Conservation (phyloP, 345 rosid species). For the Sisymbrium irio region DNA sequence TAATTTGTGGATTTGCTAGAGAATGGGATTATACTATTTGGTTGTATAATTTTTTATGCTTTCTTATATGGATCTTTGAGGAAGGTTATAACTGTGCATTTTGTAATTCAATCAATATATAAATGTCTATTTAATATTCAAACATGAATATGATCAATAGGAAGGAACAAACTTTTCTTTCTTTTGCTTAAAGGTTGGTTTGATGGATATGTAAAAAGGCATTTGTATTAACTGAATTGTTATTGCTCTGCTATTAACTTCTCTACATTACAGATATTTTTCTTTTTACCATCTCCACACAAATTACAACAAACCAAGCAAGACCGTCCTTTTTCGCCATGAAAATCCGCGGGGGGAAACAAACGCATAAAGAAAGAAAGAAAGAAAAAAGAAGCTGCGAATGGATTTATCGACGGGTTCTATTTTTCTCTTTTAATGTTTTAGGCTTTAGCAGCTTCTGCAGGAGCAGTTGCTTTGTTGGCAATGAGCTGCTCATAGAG, state of each 20-base stretch:
- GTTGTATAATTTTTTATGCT: background rate
- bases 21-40: slow-evolving; percentile 4
- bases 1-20: slow-evolving; percentile 21
- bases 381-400: slow-evolving; percentile 22
- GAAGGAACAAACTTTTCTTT: background rate
- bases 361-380: slow-evolving; percentile 2
- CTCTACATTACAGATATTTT: slow-evolving; percentile 28
- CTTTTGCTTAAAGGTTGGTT: background rate
- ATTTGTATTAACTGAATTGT: slow-evolving; percentile 22
- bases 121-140: background rate
- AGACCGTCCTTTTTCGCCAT: slow-evolving; percentile 28
- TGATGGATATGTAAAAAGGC: no score
- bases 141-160: slow-evolving; percentile 5
- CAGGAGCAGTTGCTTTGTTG: slow-evolving; percentile 49
- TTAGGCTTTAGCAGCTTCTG: slow-evolving; percentile 55
- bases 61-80: background rate
- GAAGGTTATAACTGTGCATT: slow-evolving; percentile 20
- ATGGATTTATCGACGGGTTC: slow-evolving; percentile 29
- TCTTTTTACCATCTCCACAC: slow-evolving; percentile 24
- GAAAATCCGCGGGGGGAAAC: slow-evolving; percentile 24
- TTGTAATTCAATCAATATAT: slow-evolving; percentile 22
- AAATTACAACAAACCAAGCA: slow-evolving; percentile 33
- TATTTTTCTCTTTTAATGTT: slow-evolving; percentile 2
- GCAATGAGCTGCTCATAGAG: slow-evolving; percentile 76
- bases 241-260: slow-evolving; percentile 33